Conservation (phyloP, 192 early-diverging fungal species). For the Backusella luteola region DNA sequence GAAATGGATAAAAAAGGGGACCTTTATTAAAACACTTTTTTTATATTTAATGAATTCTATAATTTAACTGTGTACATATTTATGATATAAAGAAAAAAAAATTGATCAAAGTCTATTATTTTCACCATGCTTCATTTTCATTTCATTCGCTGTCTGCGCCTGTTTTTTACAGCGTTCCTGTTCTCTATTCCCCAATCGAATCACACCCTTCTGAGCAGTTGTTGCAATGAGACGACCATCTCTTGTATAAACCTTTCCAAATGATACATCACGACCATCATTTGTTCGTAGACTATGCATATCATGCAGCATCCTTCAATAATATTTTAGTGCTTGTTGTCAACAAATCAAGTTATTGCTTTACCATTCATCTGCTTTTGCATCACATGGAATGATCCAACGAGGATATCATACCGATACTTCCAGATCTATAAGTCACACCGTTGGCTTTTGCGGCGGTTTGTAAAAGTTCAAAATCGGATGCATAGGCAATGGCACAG, state of each 20-base stretch:
- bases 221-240: constrained; percentile 80
- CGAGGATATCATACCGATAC: constrained; percentile 58
- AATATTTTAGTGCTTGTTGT: not conserved
- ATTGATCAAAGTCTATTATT: not conserved
- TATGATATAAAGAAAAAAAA: no score
- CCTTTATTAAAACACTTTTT: no score
- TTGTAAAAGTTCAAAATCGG: constrained; percentile 51
- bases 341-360: not conserved
- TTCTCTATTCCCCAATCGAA: constrained; percentile 38
- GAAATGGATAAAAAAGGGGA: no score
- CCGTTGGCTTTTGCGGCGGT: constrained; percentile 36
- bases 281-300: constrained; percentile 70
- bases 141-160: not conserved
- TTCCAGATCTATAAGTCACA: not conserved
- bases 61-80: no score
- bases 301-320: constrained; percentile 64
- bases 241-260: constrained; percentile 74
- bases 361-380: constrained; percentile 84
- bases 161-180: constrained; percentile 21
- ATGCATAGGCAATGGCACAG: constrained; percentile 50
- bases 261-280: constrained; percentile 75
- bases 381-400: constrained; percentile 79
- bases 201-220: constrained; percentile 83
- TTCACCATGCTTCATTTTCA: not conserved
- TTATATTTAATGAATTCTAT: no score